Conservation (phyloP, 805 yeast genomes). For the Candida boleticola region DNA sequence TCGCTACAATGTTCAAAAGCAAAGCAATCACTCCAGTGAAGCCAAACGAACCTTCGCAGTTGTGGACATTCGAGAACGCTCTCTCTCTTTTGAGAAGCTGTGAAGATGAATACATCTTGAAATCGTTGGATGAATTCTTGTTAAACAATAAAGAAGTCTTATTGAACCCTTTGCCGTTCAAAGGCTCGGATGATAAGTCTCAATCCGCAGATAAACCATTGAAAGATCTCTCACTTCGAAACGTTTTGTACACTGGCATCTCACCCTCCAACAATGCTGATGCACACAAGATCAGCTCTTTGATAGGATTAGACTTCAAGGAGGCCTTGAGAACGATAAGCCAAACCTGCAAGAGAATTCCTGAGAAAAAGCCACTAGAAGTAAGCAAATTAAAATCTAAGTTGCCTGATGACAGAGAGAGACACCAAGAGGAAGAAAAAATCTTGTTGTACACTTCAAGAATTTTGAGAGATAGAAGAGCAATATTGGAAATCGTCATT, state of each 20-base stretch:
- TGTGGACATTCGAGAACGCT: conserved; percentile 42
- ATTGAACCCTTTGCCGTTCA: conserved; percentile 31
- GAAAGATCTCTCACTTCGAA: conserved; percentile 40
- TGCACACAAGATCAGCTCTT: conserved; percentile 39
- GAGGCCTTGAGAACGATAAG: conserved; percentile 51
- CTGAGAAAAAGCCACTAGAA: conserved; percentile 26
- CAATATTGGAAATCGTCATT: conserved; percentile 41
- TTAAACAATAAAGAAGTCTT: conserved; percentile 28
- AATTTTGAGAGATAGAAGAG: conserved; percentile 52
- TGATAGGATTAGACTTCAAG: conserved; percentile 36
- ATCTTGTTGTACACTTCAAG: conserved; percentile 32
- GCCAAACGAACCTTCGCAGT: conserved; percentile 32
- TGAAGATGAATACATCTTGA: conserved; percentile 29
- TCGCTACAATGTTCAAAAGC: neutral
- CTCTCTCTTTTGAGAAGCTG: conserved; percentile 28
- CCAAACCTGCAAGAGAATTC: conserved; percentile 36
- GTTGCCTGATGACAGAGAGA: conserved; percentile 36
- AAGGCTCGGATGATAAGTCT: neutral
- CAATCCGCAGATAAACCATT: conserved; percentile 6
- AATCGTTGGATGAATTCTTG: conserved; percentile 41
- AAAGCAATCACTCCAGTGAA: conserved; percentile 17
- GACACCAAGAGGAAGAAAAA: conserved; percentile 25
- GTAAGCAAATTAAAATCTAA: conserved; percentile 25
- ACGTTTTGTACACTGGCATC: conserved; percentile 34
- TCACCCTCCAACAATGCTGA: conserved; percentile 31